Evolutionary conservation across 306 rosid genomes (phyloP), one percentile per base, ranked within the genome.

Genomic region (Dicorynia guianensis): DNA sequence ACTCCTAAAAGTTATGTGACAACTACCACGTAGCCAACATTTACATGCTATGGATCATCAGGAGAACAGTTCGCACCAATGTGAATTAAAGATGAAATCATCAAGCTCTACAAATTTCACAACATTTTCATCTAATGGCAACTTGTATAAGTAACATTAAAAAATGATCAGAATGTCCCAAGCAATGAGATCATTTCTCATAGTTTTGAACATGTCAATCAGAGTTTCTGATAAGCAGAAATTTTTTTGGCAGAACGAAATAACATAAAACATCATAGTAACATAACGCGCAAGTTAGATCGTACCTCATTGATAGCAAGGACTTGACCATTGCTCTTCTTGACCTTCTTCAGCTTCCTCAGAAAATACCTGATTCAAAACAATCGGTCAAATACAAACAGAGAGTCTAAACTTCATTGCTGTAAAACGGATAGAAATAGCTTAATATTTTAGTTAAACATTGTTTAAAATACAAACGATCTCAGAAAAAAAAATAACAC

Each of bases 241-340:
- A 25, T 49, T 9, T 13, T 39, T 39, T 8, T 44, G 18, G 13
- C 70, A 64, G 18, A 64, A 64, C 19, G 0, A 20, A 38, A 54
- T 6, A 52, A 4, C 65, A 2, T 11, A 55, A 8, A 53, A 50
- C 5, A 15, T 12, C 0, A 39, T 36, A 48, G 1, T 44, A 34
- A 70, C 5, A 46, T 1, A 6, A 43, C 0, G 3, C 3, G 0
- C 0, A 4, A 30, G 0, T 25, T 46, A 70, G 7, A 79, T 9
- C 12, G 36, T 66, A 83, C 87, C 84, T 40, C 87, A 12, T 83
- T 83, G 66, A 83, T 79, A 6, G 95, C 98, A 42, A 93, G 95
- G 5, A 93, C 81, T 69, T 93, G 98, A 5, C 98, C 98, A 46
- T 90, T 93, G 89, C 98, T 93, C 82, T 93, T 93, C 93, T 93